Percentiles rank a stretch among this genome's conserved stretches.
Conservation (phyloP, 2,329 filamentous ascomycete genomes). For the Pseudophaeomoniella oleicola region DNA sequence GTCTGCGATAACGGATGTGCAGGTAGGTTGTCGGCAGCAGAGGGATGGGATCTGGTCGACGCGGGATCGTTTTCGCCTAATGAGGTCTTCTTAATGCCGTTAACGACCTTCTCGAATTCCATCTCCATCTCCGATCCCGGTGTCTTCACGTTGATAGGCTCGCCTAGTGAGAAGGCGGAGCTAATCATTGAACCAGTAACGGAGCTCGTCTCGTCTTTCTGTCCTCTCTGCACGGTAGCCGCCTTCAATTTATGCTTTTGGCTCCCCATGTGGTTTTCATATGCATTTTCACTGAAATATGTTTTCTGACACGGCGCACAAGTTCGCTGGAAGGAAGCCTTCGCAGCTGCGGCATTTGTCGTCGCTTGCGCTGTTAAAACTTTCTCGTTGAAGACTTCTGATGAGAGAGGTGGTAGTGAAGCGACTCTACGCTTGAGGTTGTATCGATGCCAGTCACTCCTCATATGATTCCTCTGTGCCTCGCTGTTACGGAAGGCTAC, state of each 20-base stretch:
- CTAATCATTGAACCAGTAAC: constrained; percentile 65
- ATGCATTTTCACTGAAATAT: constrained; percentile 94
- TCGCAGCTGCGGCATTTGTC: constrained; percentile 70
- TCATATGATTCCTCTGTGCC: constrained; percentile 89
- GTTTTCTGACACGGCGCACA: constrained; percentile 79
- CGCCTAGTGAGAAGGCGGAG: constrained; percentile 80
- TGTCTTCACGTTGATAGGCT: constrained; percentile 42
- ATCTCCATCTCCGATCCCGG: constrained; percentile 30
- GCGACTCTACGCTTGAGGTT: constrained; percentile 92
- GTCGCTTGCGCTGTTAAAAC: constrained; percentile 80
- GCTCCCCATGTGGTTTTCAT: constrained; percentile 79
- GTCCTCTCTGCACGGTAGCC: constrained; percentile 30
- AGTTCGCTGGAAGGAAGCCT: constrained; percentile 72
- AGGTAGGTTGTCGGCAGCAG: constrained; percentile 16
- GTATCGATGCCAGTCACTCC: constrained; percentile 96
- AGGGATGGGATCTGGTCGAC: constrained; percentile 24
- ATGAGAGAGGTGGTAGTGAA: constrained; percentile 75
- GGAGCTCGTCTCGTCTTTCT: constrained; percentile 28
- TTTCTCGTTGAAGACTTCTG: constrained; percentile 90
- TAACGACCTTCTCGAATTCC: constrained; percentile 58
- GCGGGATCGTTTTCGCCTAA: constrained; percentile 35
- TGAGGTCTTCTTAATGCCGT: constrained; percentile 56
- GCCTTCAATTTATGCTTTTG: constrained; percentile 71
- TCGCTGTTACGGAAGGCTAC: constrained; percentile 92
- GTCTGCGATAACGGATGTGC: constrained; percentile 22